Evolutionary conservation across 2,329 filamentous ascomycete species (phyloP).

Genomic region (Botryotinia calthae): DNA sequence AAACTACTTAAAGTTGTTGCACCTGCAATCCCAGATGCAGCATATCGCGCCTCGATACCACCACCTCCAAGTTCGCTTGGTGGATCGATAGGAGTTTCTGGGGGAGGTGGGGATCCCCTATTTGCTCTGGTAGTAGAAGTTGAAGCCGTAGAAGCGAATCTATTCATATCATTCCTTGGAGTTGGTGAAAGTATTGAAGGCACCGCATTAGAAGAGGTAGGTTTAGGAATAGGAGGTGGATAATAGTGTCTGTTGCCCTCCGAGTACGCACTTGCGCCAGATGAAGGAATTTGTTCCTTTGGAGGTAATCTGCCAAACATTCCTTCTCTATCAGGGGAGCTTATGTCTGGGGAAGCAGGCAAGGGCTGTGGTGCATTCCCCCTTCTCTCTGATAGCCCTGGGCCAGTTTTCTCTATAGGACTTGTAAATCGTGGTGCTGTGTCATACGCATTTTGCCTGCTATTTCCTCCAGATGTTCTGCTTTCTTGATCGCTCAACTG

Average conservation of each 20-base stretch:
- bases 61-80: constrained; percentile 69
- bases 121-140: constrained; percentile 90
- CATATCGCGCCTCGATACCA: constrained; percentile 88
- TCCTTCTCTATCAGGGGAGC: constrained; percentile 72
- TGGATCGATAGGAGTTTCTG: constrained; percentile 82
- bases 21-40: constrained; percentile 85
- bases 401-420: constrained; percentile 56
- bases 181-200: constrained; percentile 33
- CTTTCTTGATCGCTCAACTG: constrained; percentile 24
- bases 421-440: constrained; percentile 36
- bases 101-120: constrained; percentile 88
- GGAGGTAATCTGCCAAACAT: constrained; percentile 63
- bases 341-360: constrained; percentile 76
- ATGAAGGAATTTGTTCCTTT: constrained; percentile 29
- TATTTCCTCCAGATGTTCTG: constrained; percentile 26
- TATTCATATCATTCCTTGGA: constrained; percentile 50
- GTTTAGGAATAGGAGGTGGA: constrained; percentile 50
- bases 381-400: constrained; percentile 74
- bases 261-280: constrained; percentile 29
- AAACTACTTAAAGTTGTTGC: constrained; percentile 77
- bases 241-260: constrained; percentile 47
- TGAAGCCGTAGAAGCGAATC: constrained; percentile 78
- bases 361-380: constrained; percentile 79
- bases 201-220: constrained; percentile 28
- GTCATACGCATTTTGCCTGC: constrained; percentile 37